Evolutionary conservation across 306 rosid genomes (phyloP).

Genomic region (Cyamopsis tetragonoloba): DNA sequence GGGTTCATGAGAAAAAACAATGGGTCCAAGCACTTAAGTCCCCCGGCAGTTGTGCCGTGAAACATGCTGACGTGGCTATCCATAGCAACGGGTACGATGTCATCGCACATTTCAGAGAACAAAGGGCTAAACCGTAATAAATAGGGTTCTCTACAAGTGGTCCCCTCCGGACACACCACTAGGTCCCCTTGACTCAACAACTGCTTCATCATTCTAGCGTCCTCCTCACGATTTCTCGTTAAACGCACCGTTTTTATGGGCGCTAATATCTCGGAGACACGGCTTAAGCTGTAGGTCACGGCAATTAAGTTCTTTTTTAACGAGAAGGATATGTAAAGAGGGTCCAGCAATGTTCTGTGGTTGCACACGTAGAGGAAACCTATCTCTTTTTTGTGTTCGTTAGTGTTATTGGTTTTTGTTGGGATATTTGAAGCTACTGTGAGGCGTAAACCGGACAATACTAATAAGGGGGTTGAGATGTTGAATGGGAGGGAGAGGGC

Average conservation of each 20-base stretch:
- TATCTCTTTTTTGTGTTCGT: not conserved
- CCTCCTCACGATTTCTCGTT: conserved; percentile 45
- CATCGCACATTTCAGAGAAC: conserved; percentile 55
- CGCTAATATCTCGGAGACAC: conserved; percentile 60
- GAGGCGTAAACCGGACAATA: conserved; percentile 40
- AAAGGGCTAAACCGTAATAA: conserved; percentile 79
- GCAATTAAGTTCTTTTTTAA: conserved; percentile 42
- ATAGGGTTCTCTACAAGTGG: conserved; percentile 86
- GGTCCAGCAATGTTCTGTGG: conserved; percentile 72
- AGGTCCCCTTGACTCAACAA: conserved; percentile 54
- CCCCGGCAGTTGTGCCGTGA: conserved; percentile 85
- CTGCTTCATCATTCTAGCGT: conserved; percentile 41
- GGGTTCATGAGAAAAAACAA: conserved; percentile 73
- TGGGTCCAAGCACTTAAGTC: conserved; percentile 79
- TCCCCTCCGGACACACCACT: conserved; percentile 83
- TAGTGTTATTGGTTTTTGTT: not conserved
- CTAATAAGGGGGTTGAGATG: conserved; percentile 40
- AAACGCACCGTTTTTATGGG: conserved; percentile 78
- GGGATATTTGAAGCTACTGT: conserved; percentile 33
- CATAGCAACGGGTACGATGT: conserved; percentile 59
- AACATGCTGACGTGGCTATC: conserved; percentile 63
- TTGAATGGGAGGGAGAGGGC: conserved; percentile 41
- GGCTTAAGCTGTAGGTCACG: conserved; percentile 79
- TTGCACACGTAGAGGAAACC: conserved; percentile 65
- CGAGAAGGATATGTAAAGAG: conserved; percentile 47